Evolutionary conservation across 768 basidiomycete species (phyloP).

Genomic region (Naematelia aurantialba): DNA sequence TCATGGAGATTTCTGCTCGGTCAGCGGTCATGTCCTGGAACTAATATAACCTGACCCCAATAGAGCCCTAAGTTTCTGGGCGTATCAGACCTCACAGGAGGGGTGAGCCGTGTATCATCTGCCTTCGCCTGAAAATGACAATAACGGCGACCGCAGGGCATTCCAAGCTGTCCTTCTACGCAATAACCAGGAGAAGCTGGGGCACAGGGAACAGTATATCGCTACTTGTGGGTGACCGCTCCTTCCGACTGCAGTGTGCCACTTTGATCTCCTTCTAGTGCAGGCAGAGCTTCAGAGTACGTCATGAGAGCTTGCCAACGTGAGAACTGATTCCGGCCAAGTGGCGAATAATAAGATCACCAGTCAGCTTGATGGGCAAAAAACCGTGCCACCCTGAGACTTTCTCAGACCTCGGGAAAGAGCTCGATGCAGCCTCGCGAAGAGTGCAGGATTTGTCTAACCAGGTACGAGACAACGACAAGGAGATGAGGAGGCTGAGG

Average conservation of each 20-base stretch:
- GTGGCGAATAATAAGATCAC: background rate
- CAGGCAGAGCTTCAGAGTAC: conserved; percentile 3
- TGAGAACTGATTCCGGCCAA: background rate
- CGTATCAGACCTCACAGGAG: conserved; percentile 37
- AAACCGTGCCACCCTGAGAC: background rate
- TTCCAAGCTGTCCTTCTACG: conserved; percentile 1
- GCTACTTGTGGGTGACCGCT: background rate
- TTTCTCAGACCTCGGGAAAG: conserved; percentile 4
- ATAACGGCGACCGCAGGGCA: background rate
- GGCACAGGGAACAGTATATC: background rate
- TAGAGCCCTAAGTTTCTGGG: conserved; percentile 36
- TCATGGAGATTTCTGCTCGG: conserved; percentile 33
- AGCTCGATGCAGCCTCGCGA: background rate
- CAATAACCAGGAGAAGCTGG: conserved; percentile 1
- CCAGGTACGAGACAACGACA: conserved; percentile 6
- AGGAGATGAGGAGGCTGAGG: conserved; percentile 1
- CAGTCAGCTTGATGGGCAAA: background rate
- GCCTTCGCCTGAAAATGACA: background rate
- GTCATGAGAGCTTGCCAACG: background rate
- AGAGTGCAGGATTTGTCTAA: background rate
- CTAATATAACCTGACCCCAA: background rate
- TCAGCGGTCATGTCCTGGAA: background rate
- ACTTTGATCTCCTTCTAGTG: background rate
- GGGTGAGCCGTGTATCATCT: conserved; percentile 23
- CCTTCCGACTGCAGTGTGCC: background rate